Evolutionary conservation across 2,329 filamentous ascomycete species (phyloP), one percentile per base, ranked within the genome.

Genomic region (Monosporascus sp.): DNA sequence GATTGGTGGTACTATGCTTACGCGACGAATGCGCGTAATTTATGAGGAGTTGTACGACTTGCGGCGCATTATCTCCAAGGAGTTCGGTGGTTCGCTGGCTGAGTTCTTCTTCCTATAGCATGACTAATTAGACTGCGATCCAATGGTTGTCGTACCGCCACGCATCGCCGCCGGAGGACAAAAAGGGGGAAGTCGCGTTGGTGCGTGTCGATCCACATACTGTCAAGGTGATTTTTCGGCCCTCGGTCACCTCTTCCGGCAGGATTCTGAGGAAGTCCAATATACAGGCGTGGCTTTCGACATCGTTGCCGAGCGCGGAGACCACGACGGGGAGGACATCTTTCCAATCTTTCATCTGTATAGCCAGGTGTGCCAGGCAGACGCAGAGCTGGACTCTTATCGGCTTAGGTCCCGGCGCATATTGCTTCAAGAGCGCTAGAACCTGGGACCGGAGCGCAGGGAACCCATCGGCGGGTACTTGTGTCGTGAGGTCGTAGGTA

Each of bases 151-250:
- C 61, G 61, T 62, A 54, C 56, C 51, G 58, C 55, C 55, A 62
- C 57, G 56, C 55, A 57, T 55, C 55, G 56, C 57, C 62, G 59
- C 50, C 59, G 57, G 48, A 59, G 41, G 55, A 65, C 62, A 58
- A 58, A 58, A 60, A 60, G 60, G 60, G 54, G 60, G 51, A 61
- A 64, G 71, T 68, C 64, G 74, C 70, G 74, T 72, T 74, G 76
- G 71, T 74, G 69, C 69, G 66, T 74, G 71, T 78, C 77, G 78
- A 78, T 87, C 85, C 82, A 93, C 91, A 78, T 94, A 96, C 92
- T 84, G 91, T 92, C 76, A 99, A 82, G 81, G 91, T 96, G 81
- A 99, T 97, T 79, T 97, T 99, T 76, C 94, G 91, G 76, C 94
- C 94, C 81, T 99, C 93, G 64, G 90, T 97, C 68, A 99, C 94